A percentile compares a stretch with the other conserved stretches of the same genome.
Evolutionary conservation across 2,329 filamentous ascomycete species (phyloP).

Genomic region (Camillea tinctor): DNA sequence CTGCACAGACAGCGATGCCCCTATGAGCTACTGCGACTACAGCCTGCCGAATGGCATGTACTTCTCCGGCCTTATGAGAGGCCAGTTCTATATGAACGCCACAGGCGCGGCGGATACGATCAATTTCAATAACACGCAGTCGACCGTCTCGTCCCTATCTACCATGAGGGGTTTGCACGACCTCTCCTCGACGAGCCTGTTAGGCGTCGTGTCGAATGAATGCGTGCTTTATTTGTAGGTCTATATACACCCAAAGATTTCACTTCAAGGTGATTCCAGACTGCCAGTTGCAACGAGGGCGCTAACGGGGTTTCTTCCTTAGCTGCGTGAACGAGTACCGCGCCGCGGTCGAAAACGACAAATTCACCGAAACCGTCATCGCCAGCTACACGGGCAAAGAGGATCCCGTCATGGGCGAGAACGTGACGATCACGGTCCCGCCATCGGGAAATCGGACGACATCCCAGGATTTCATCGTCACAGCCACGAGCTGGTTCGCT

Average conservation of each 20-base stretch:
- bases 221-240: slow-evolving; percentile 12
- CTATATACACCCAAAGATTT: no score
- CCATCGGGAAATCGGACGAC: not conserved
- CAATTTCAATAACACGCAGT: slow-evolving; percentile 11
- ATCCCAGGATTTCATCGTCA: slow-evolving; percentile 1
- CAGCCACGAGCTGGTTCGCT: not conserved
- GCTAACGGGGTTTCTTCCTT: not conserved
- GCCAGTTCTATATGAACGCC: slow-evolving; percentile 8
- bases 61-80: not conserved
- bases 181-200: not conserved
- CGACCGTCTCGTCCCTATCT: slow-evolving; percentile 4
- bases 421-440: slow-evolving; percentile 12
- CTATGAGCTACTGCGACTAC: slow-evolving; percentile 4
- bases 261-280: no score
- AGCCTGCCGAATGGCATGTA: slow-evolving; percentile 7
- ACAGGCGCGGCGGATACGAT: slow-evolving; percentile 1
- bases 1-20: not conserved
- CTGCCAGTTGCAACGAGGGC: no score
- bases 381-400: slow-evolving; percentile 1
- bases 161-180: slow-evolving; percentile 12
- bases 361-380: slow-evolving; percentile 7
- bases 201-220: slow-evolving; percentile 12
- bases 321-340: slow-evolving; percentile 14
- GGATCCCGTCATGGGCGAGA: not conserved
- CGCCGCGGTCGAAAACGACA: slow-evolving; percentile 7